Conservation (phyloP, 2,329 filamentous ascomycete genomes). For the Mariannaea elegans region DNA sequence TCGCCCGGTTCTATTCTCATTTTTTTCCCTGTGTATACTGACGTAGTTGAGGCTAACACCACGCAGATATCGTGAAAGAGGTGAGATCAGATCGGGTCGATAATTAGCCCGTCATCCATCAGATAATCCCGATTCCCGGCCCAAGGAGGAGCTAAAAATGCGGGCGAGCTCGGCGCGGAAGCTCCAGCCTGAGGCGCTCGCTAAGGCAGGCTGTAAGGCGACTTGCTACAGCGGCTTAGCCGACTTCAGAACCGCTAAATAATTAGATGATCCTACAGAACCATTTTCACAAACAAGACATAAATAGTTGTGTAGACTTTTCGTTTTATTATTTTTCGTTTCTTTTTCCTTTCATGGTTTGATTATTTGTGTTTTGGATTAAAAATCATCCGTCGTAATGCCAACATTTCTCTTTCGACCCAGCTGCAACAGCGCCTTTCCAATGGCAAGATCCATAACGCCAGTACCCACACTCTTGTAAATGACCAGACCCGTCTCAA, state of each 20-base stretch:
- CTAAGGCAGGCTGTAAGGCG: background rate
- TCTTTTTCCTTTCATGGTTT: background rate
- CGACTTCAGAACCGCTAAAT: background rate
- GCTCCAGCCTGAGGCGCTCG: background rate
- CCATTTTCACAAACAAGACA: background rate
- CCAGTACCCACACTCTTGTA: conserved; percentile 76
- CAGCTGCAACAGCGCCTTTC: conserved; percentile 63
- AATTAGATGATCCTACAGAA: background rate
- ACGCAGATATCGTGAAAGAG: background rate
- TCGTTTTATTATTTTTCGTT: background rate
- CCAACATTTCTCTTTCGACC: conserved; percentile 65
- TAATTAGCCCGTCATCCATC: background rate
- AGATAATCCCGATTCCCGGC: background rate
- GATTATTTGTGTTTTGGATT: background rate
- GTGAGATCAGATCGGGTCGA: background rate
- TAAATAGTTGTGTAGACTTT: background rate
- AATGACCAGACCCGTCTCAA: conserved; percentile 70
- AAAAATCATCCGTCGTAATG: conserved; percentile 35
- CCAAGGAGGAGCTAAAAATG: background rate
- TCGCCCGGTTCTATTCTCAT: too few relatives aligned
- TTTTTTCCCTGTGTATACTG: too few relatives aligned
- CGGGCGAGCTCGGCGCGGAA: background rate
- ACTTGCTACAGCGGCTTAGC: background rate
- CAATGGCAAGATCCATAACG: conserved; percentile 74
- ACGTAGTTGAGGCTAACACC: background rate